These are phyloP conservation scores for Chenopodium album DNA, from an alignment of 148 eudicot genomes.

Conservation along the genomic window DNA sequence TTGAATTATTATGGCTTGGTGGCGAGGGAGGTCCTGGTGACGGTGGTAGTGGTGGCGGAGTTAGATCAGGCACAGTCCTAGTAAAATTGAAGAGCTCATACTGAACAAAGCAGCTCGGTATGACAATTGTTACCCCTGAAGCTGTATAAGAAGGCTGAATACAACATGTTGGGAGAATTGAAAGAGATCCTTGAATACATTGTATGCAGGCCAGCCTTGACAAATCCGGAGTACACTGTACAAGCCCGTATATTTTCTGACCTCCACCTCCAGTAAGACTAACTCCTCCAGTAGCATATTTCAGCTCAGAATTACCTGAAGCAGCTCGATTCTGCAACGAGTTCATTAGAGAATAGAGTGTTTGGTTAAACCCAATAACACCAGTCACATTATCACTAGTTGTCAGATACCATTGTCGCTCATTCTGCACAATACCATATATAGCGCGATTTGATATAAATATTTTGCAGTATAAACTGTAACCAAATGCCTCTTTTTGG, in stretches of 20 bases:
- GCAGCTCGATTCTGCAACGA: slow-evolving; percentile 18
- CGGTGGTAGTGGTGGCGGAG: not conserved
- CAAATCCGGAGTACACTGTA: slow-evolving; percentile 34
- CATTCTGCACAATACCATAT: slow-evolving; percentile 12
- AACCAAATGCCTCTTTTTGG: slow-evolving; percentile 23
- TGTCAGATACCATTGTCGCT: not conserved
- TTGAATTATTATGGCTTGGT: not conserved
- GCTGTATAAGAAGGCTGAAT: not conserved
- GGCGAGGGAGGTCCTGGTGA: slow-evolving; percentile 7
- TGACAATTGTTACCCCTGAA: slow-evolving; percentile 17
- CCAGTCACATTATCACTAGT: not conserved
- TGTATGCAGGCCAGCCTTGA: slow-evolving; percentile 12
- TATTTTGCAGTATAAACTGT: slow-evolving; percentile 20
- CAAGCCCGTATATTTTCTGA: slow-evolving; percentile 20
- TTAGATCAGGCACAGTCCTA: slow-evolving; percentile 17
- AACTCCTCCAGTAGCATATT: slow-evolving; percentile 28
- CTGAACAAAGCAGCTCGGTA: slow-evolving; percentile 28
- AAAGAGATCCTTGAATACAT: slow-evolving; percentile 18
- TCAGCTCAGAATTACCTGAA: slow-evolving; percentile 14
- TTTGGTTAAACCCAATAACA: slow-evolving; percentile 11
- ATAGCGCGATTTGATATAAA: slow-evolving; percentile 14
- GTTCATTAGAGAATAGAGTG: slow-evolving; percentile 10
- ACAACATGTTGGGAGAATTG: slow-evolving; percentile 2
- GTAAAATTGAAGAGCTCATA: slow-evolving; percentile 17
- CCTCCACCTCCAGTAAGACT: slow-evolving; percentile 9